Base-by-base conservation (phyloP, 257 asterid species). In the Lantana camara region DNA sequence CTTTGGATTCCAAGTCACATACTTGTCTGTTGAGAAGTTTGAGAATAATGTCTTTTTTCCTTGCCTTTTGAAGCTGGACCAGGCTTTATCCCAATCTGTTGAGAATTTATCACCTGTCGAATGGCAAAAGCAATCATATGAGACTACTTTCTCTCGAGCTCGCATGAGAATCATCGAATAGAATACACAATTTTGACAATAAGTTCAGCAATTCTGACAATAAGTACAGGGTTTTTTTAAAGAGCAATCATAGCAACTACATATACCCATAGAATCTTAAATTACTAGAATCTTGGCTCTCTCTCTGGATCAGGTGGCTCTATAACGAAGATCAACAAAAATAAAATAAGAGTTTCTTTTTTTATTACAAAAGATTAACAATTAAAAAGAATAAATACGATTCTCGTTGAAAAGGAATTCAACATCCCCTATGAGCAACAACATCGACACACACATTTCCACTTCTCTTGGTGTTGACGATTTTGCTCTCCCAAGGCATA, bases 11-110 rank as follows among this genome's bases (percentile, higher is more conserved):
- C 99, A 93, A 67, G 83, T 88, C 65, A 90, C 99, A 14, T 90
- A 93, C 82, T 90, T 90, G 80, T 90, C 42, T 0, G 96, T 84
- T 7, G 91, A 80, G 75, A 90, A 93, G 59, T 63, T 74, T 2
- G 96, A 85, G 73, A 93, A 87, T 41, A 90, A 9, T 0, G 78
- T 76, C 80, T 85, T 90, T 71, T 80, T 87, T 17, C 96, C 95
- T 79, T 74, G 88, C 82, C 77, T 90, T 77, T 57, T 85, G 92
- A 87, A 90, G 77, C 77, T 90, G 44, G 95, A 62, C 97, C 97
- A 93, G 23, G 97, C 97, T 79, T 85, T 90, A 75, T 90, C 96
- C 97, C 99, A 93, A 56, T 93, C 97, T 7, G 83, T 90, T 17
- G 96, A 82, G 75, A 20, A 87, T 64, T 82, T 77, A 59, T 84